A percentile compares a stretch with the other conserved stretches of the same genome.
phyloP scores from a whole-genome alignment of 2,329 filamentous ascomycete species.

The Aureobasidium sp. region DNA sequence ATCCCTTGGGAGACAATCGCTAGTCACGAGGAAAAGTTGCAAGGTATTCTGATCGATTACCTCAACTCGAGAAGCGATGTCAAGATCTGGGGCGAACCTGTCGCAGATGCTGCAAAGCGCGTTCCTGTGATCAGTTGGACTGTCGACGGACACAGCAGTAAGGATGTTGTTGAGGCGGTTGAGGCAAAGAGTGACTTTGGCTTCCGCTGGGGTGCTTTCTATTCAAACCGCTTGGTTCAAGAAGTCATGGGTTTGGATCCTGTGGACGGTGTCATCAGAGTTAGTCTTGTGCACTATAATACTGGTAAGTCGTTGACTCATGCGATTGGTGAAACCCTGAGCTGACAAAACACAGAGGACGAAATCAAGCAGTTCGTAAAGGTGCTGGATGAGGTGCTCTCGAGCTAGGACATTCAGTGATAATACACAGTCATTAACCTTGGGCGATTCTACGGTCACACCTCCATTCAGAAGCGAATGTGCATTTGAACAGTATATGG shows the following conservation, averaged over 20 bases:
- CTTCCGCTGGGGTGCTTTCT: constrained; percentile 61
- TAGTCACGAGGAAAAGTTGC: constrained; percentile 53
- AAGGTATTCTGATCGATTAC: constrained; percentile 52
- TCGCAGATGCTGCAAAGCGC: constrained; percentile 39
- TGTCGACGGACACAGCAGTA: constrained; percentile 49
- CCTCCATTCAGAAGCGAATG: too few relatives aligned
- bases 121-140: constrained; percentile 62
- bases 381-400: constrained; percentile 42
- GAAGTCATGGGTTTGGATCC: constrained; percentile 49
- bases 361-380: constrained; percentile 48
- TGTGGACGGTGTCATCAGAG: constrained; percentile 56
- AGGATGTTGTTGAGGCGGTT: constrained; percentile 53
- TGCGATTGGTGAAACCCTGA: background rate
- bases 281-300: constrained; percentile 69
- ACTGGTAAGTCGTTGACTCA: constrained; percentile 42
- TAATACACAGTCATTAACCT: too few relatives aligned
- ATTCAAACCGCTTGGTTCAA: constrained; percentile 54
- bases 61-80: constrained; percentile 45
- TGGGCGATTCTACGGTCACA: too few relatives aligned
- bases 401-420: background rate
- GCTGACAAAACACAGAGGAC: constrained; percentile 35
- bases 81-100: constrained; percentile 51
- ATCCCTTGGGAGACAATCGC: constrained; percentile 45
- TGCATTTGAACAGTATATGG: too few relatives aligned
- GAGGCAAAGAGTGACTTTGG: constrained; percentile 53